phyloP scores from a whole-genome alignment of 306 rosid species.

The Inga laurina region DNA sequence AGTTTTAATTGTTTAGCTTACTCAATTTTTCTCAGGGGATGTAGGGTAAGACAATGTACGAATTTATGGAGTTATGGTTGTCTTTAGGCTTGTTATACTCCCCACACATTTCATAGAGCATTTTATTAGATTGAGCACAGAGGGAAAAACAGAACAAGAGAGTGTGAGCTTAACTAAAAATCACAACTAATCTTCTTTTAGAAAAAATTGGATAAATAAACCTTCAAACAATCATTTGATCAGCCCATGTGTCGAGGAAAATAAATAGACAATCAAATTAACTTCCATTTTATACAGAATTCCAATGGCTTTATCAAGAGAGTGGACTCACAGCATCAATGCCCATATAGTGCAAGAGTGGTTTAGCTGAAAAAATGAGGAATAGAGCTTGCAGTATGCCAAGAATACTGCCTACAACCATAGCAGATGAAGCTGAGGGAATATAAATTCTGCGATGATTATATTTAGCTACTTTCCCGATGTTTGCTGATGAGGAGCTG shows the following conservation, averaged over 20 bases:
- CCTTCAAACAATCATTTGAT: neutral
- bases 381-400: slow-evolving; percentile 71
- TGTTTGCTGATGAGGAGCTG: slow-evolving; percentile 25
- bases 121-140: neutral
- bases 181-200: neutral
- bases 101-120: neutral
- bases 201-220: slow-evolving; percentile 2
- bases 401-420: slow-evolving; percentile 70
- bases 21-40: neutral
- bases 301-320: neutral
- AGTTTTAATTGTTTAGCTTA: too few species aligned
- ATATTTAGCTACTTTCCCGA: slow-evolving; percentile 25
- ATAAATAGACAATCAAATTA: slow-evolving; percentile 8
- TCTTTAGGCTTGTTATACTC: neutral
- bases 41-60: neutral
- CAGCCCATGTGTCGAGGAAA: neutral
- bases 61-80: neutral
- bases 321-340: slow-evolving; percentile 57
- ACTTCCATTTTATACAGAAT: slow-evolving; percentile 15
- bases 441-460: slow-evolving; percentile 50
- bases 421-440: slow-evolving; percentile 88
- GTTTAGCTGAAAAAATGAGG: slow-evolving; percentile 67
- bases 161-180: neutral
- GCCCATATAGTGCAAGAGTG: slow-evolving; percentile 81
- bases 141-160: neutral